A percentile compares a stretch with the other conserved stretches of the same genome.
These are phyloP conservation scores for Hypoxylon sp. DNA, from an alignment of 2,329 filamentous ascomycete genomes.

Conservation along the genomic window DNA sequence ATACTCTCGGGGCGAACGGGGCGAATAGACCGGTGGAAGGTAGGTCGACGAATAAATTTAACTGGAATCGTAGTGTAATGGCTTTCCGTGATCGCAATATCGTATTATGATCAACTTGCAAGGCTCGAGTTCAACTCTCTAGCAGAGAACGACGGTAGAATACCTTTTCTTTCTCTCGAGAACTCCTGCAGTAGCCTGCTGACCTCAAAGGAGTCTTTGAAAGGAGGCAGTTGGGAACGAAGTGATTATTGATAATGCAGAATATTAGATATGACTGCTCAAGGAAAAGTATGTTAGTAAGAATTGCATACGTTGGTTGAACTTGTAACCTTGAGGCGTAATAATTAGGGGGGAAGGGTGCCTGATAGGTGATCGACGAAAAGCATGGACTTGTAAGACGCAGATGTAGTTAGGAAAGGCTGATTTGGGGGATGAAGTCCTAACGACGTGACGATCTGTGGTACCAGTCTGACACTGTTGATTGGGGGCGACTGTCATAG, in stretches of 20 bases:
- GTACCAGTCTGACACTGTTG: conserved; percentile 4
- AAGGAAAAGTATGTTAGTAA: conserved; percentile 31
- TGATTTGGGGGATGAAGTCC: conserved; percentile 16
- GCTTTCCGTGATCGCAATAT: conserved; percentile 30
- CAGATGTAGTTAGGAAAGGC: conserved; percentile 12
- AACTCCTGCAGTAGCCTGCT: conserved; percentile 86
- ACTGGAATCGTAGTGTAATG: conserved; percentile 15
- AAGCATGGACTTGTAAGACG: conserved; percentile 2
- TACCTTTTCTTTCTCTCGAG: conserved; percentile 55
- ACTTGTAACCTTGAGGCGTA: conserved; percentile 29
- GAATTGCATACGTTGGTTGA: conserved; percentile 21
- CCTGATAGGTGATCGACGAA: conserved; percentile 9
- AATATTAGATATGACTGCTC: conserved; percentile 52
- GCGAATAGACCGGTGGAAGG: conserved; percentile 22
- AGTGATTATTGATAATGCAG: conserved; percentile 50
- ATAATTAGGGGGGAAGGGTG: conserved; percentile 24
- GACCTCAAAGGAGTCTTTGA: conserved; percentile 79
- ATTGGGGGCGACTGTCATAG: conserved; percentile 27
- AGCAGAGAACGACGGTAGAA: conserved; percentile 56
- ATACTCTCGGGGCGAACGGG: conserved; percentile 23
- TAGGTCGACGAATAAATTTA: conserved; percentile 28
- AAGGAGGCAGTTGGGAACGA: conserved; percentile 51
- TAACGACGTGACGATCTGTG: conserved; percentile 15
- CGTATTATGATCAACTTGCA: conserved; percentile 40
- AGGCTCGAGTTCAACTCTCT: conserved; percentile 49